These are phyloP conservation scores for Paradendryphiella salina DNA, from an alignment of 2,329 filamentous ascomycete genomes.

Conservation along the genomic window DNA sequence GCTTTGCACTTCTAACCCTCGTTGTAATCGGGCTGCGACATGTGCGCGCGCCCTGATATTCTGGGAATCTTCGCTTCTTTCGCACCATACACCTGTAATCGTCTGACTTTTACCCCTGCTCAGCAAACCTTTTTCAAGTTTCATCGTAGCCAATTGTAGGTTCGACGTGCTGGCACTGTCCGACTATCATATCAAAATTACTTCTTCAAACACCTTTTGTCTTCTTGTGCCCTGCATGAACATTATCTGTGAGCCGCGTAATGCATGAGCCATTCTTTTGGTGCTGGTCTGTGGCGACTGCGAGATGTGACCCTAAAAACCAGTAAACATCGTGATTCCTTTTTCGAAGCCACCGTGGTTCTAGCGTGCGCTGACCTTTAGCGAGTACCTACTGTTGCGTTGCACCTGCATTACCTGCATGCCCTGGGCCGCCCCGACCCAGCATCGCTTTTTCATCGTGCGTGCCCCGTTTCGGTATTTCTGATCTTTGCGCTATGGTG, in stretches of 20 bases:
- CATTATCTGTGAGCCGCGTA: background rate
- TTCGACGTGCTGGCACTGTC: slow-evolving; percentile 42
- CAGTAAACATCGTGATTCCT: slow-evolving; percentile 2
- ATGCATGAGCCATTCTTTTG: slow-evolving; percentile 5
- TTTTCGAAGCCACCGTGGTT: slow-evolving; percentile 5
- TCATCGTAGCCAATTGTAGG: slow-evolving; percentile 25
- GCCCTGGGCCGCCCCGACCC: slow-evolving; percentile 11
- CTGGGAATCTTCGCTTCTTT: slow-evolving; percentile 42
- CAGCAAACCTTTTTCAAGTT: slow-evolving; percentile 24
- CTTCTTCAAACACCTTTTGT: background rate
- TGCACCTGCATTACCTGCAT: slow-evolving; percentile 6
- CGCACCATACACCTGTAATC: slow-evolving; percentile 25
- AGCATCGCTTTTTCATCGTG: slow-evolving; percentile 6
- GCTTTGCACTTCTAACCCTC: slow-evolving; percentile 45
- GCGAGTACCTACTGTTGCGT: slow-evolving; percentile 10
- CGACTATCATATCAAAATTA: slow-evolving; percentile 21
- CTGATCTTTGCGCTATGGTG: slow-evolving; percentile 11
- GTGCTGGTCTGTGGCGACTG: background rate
- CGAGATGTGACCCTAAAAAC: slow-evolving; percentile 4
- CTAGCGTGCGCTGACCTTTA: slow-evolving; percentile 19
- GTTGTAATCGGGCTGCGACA: slow-evolving; percentile 42
- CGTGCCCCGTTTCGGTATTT: slow-evolving; percentile 1
- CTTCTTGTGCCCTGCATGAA: slow-evolving; percentile 1
- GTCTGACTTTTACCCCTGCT: slow-evolving; percentile 24
- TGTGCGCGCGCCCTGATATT: slow-evolving; percentile 26